Evolutionary conservation across 495 filamentous ascomycete genomes (phyloP).

Genomic region (Echria macrotheca): DNA sequence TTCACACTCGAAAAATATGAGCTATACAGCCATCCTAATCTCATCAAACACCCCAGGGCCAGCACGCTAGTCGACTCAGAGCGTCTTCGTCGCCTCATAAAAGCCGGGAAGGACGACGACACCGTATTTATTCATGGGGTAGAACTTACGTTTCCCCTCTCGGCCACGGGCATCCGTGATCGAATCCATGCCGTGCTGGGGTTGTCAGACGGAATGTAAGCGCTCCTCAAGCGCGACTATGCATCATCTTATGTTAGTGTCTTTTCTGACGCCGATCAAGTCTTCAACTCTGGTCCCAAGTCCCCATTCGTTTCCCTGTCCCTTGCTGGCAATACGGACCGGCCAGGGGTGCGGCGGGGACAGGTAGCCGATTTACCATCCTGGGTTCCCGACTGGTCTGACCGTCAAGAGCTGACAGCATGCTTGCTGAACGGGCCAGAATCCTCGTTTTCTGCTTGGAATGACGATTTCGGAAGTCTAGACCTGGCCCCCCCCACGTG

Average conservation of each 20-base stretch:
- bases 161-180: background rate
- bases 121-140: background rate
- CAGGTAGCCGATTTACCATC: background rate
- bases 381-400: background rate
- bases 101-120: background rate
- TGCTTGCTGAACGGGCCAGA: background rate
- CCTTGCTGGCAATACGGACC: background rate
- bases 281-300: background rate
- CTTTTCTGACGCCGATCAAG: background rate
- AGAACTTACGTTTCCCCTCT: background rate
- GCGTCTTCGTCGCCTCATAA: background rate
- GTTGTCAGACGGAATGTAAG: no score
- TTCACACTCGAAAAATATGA: background rate
- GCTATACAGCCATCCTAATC: background rate
- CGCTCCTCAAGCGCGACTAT: no score
- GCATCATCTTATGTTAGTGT: background rate
- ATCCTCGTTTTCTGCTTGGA: background rate
- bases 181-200: background rate
- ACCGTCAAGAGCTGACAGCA: background rate
- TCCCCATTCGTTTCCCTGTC: background rate
- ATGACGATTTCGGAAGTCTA: no score
- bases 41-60: background rate
- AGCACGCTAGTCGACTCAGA: background rate
- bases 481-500: no score
- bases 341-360: background rate